A percentile compares a stretch with the other conserved stretches of the same genome.
These are phyloP conservation scores for Actinidia chinensis DNA, from an alignment of 179 eudicot species.

Conservation along the genomic window DNA sequence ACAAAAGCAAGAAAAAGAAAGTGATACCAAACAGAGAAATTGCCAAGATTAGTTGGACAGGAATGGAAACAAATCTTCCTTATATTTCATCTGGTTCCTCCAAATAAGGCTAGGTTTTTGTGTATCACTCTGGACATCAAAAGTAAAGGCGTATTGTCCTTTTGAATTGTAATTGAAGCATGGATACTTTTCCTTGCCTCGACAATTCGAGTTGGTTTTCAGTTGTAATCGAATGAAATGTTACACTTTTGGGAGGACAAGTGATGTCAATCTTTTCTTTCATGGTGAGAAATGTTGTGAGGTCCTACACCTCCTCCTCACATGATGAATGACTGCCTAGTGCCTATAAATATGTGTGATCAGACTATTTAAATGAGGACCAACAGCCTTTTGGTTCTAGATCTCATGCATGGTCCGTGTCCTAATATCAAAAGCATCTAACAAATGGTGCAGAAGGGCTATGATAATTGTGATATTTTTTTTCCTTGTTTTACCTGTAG, in stretches of 20 bases:
- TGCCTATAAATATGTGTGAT: not conserved
- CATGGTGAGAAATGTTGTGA: not conserved
- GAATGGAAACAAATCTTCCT: not conserved
- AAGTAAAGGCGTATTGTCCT: not conserved
- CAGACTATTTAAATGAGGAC: not conserved
- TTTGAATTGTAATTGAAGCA: too few relatives aligned
- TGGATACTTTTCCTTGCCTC: too few relatives aligned
- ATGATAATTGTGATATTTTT: not conserved
- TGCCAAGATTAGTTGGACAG: too few relatives aligned
- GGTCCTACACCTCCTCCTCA: not conserved
- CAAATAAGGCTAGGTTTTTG: not conserved
- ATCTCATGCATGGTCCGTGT: conserved; percentile 8
- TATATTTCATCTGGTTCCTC: not conserved
- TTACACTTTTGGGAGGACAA: not conserved
- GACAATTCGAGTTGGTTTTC: not conserved
- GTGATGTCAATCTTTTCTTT: not conserved
- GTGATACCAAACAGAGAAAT: too few relatives aligned
- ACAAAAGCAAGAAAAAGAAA: too few relatives aligned
- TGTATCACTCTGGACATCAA: not conserved
- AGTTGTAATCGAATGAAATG: not conserved
- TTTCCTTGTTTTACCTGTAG: conserved; percentile 34
- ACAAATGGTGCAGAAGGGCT: too few relatives aligned
- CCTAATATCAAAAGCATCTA: not conserved
- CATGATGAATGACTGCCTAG: not conserved
- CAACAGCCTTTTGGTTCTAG: conserved; percentile 5